These are phyloP conservation scores for Kluyveromyces marxianus DNA, from an alignment of 1,139 yeast species.

Conservation along the genomic window DNA sequence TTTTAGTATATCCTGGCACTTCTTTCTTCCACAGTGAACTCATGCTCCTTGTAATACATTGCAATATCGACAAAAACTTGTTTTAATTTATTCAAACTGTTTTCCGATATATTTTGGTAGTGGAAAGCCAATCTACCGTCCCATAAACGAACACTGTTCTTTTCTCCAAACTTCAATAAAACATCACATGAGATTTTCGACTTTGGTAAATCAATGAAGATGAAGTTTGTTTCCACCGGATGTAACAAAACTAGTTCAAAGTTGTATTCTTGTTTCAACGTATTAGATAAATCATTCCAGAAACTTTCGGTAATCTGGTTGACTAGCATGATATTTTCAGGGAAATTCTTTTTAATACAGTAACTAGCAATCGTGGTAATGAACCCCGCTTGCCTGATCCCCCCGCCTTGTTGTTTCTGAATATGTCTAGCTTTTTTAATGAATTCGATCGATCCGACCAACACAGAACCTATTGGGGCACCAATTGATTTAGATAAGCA, in stretches of 20 bases:
- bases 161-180: conserved; percentile 40
- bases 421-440: conserved; percentile 68
- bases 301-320: conserved; percentile 37
- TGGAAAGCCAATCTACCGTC: conserved; percentile 64
- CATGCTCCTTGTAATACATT: conserved; percentile 6
- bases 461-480: conserved; percentile 76
- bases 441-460: conserved; percentile 50
- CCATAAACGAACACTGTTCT: conserved; percentile 48
- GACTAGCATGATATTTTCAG: conserved; percentile 14
- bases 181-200: conserved; percentile 45
- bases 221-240: conserved; percentile 71
- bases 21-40: conserved; percentile 6
- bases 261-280: conserved; percentile 41
- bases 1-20: conserved; percentile 7
- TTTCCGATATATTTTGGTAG: conserved; percentile 48
- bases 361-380: conserved; percentile 61
- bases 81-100: conserved; percentile 43
- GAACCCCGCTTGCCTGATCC: conserved; percentile 72
- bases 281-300: conserved; percentile 53
- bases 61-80: conserved; percentile 31
- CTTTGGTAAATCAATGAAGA: conserved; percentile 51
- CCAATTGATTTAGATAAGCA: conserved; percentile 77
- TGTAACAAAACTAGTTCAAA: conserved; percentile 44
- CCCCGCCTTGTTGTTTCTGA: conserved; percentile 80
- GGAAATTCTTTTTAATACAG: conserved; percentile 62